phyloP scores from a whole-genome alignment of 352 stramenopile species.

The Globisporangium carolinianum region DNA sequence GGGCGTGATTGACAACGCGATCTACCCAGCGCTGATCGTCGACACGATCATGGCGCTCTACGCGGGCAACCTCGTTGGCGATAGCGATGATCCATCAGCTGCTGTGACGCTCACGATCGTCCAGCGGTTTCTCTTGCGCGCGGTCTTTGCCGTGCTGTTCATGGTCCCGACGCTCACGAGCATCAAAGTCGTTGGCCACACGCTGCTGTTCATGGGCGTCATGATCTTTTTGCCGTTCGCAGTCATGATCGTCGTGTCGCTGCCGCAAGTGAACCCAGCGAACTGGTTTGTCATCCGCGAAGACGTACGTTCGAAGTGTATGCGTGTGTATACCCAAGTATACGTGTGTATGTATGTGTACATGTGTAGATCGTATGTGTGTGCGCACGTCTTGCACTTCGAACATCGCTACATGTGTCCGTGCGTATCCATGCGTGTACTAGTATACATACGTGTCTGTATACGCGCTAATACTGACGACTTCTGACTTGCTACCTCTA shows the following conservation, averaged over 20 bases:
- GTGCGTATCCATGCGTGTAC: neutral
- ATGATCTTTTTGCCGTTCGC: conserved; percentile 68
- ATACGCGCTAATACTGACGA: no score
- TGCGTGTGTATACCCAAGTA: no score
- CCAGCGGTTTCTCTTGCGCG: conserved; percentile 38
- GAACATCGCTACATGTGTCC: neutral
- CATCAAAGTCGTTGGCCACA: conserved; percentile 66
- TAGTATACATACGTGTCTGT: no score
- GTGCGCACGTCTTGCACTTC: neutral
- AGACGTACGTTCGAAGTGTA: conserved; percentile 22
- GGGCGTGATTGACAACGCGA: conserved; percentile 79
- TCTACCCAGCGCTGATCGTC: conserved; percentile 80
- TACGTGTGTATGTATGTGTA: no score
- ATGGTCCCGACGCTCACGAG: conserved; percentile 65
- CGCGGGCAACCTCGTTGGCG: conserved; percentile 17
- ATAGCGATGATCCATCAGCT: conserved; percentile 7
- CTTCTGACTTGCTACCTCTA: conserved; percentile 2
- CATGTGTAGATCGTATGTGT: neutral
- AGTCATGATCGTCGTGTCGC: conserved; percentile 37
- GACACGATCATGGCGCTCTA: conserved; percentile 50
- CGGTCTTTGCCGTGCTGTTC: conserved; percentile 51
- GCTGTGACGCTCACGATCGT: conserved; percentile 11
- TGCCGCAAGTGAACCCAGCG: conserved; percentile 51
- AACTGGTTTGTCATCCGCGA: conserved; percentile 68
- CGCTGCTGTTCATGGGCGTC: conserved; percentile 49